Evolutionary conservation across 352 stramenopile species (phyloP), one percentile per base, ranked within the genome.

Genomic region (Pythium phragmiticola): DNA sequence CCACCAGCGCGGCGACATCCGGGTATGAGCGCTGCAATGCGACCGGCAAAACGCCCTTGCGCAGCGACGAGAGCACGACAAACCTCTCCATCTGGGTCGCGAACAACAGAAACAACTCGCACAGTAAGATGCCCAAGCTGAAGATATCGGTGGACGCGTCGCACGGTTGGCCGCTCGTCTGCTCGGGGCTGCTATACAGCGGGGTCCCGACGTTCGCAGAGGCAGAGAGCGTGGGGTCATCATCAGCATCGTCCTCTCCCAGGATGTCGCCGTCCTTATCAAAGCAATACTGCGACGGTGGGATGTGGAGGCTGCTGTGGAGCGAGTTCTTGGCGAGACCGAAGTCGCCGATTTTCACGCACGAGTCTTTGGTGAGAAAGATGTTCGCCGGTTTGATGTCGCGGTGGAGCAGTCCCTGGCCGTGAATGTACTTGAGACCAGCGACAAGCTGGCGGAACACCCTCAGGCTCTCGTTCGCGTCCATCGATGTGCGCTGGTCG

Each of bases 371-470:
- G 0, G 82, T 92, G 36, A 94, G 77, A 49, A 94, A 94, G 33
- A 94, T 74, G 48, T 94, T 94, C 14, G 85, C 81, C 0, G 85
- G 85, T 41, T 94, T 94, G 60, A 94, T 89, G 48, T 94, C 85
- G 11, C 83, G 75, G 57, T 94, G 85, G 34, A 94, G 78, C 2
- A 94, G 72, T 2, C 78, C 80, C 56, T 90, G 75, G 19, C 57
- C 71, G 69, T 94, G 85, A 3, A 94, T 88, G 57, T 94, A 92
- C 57, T 82, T 82, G 33, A 94, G 72, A 1, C 85, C 85, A 4
- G 77, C 75, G 12, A 94, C 77, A 42, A 92, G 80, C 45, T 94
- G 85, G 19, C 63, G 64, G 57, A 92, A 90, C 54, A 94, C 87
- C 34, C 67, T 69, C 54, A 91, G 91, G 46, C 85, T 88, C 39